Evolutionary conservation across 1,284 basidiomycete genomes (phyloP), one percentile per base, ranked within the genome.

Genomic region (Cryptococcus sp.): DNA sequence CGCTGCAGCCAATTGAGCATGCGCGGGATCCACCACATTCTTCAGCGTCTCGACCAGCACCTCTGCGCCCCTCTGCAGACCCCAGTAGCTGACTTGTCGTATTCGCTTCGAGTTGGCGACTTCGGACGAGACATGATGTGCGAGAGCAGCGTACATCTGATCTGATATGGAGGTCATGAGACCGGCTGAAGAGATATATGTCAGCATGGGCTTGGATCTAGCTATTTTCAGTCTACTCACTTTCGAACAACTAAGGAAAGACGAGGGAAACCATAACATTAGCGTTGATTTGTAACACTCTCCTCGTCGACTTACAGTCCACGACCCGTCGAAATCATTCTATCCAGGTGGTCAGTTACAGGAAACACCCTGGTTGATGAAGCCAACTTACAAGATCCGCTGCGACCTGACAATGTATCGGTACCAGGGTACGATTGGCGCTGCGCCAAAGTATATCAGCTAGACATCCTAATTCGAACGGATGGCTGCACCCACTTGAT

Each of bases 351-450:
- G 7, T n/a, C 16, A 19, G 22, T 45, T n/a, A 45, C 48, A 4
- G 10, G 16, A 45, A 39, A 20, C 47, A 31, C 7, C 31, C 10
- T 35, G 40, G 47, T 44, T 19, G 52, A 51, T 53, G 38, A n/a
- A 38, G 53, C 13, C 13, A 8, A 82, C 88, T 75, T 73, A 91
- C 89, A 55, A 94, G 78, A 61, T 89, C 85, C 68, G 92, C 88
- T 25, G 88, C 85, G 4, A 95, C 87, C 57, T 87, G 85, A 74
- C 91, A 95, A 64, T 88, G 90, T 56, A 97, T 93, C 11, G 93
- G 93, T 3, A 97, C 86, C 63, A 97, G 79, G 0, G 94, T 97
- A 61, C 88, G 86, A 74, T 97, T 94, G 1, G 89, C 88, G 74
- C 91, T 93, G 62, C 11, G 6, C 23, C 17, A 42, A 13, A 3